These are phyloP conservation scores for Fusarium chaquense DNA, from an alignment of 2,329 filamentous ascomycete genomes.

Conservation along the genomic window DNA sequence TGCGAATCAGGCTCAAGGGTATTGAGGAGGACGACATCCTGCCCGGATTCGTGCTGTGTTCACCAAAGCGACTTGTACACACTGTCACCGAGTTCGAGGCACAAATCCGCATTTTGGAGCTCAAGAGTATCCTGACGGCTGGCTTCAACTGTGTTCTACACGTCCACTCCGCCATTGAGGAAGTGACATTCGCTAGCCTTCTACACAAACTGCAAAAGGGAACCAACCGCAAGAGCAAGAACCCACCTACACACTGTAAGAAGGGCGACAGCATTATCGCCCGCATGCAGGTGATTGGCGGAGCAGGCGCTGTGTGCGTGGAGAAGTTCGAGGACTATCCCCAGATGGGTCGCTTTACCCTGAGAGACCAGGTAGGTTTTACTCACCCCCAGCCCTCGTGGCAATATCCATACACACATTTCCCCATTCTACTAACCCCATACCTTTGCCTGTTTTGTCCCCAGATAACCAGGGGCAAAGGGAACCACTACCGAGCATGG, in stretches of 20 bases:
- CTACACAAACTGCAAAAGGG: constrained; percentile 97
- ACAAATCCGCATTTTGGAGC: constrained; percentile 93
- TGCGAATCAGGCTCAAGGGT: constrained; percentile 90
- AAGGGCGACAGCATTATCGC: constrained; percentile 88
- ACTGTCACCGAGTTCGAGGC: constrained; percentile 92
- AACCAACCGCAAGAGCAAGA: constrained; percentile 92
- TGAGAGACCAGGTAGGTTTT: constrained; percentile 81
- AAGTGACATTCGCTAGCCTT: constrained; percentile 89
- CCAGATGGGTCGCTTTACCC: constrained; percentile 90
- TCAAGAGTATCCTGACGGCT: constrained; percentile 92
- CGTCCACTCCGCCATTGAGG: constrained; percentile 96
- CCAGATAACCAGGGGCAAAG: constrained; percentile 6
- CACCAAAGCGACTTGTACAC: constrained; percentile 92
- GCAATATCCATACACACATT: neutral
- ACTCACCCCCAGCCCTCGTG: constrained; percentile 25
- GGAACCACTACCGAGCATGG: constrained; percentile 12
- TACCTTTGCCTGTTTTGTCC: constrained; percentile 22
- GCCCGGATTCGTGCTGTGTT: constrained; percentile 96
- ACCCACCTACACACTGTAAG: constrained; percentile 90
- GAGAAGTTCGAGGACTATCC: constrained; percentile 97
- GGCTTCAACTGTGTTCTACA: constrained; percentile 99
- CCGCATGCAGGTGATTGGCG: constrained; percentile 86
- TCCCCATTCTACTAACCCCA: constrained; percentile 20
- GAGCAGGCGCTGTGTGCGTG: constrained; percentile 87
- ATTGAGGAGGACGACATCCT: constrained; percentile 98